Conservation (phyloP, 805 yeast species). For the Nakazawaea ambrosiae region DNA sequence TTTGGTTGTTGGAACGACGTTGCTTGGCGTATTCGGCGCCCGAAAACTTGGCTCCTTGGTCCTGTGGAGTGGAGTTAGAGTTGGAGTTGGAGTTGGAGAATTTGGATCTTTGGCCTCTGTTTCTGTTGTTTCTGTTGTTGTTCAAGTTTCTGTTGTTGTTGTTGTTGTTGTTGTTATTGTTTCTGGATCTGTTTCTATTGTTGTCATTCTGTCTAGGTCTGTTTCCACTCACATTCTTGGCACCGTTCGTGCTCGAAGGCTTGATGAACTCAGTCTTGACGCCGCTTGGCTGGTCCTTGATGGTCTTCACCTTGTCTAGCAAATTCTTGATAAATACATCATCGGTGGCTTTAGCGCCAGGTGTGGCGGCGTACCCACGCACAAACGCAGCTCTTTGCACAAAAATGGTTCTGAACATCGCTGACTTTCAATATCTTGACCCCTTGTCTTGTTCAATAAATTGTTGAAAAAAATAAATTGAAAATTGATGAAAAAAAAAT, state of each 20-base stretch:
- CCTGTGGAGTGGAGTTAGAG: background rate
- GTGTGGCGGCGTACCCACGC: background rate
- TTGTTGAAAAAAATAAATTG: no score
- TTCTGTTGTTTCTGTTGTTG: background rate
- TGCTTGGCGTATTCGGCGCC: conserved; percentile 1
- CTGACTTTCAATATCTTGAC: background rate
- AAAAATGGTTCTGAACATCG: background rate
- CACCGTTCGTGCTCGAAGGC: background rate
- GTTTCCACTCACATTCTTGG: background rate
- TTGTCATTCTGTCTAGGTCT: background rate
- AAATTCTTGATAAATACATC: conserved; percentile 5
- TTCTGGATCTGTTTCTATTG: background rate
- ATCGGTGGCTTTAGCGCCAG: background rate
- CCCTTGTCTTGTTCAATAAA: background rate
- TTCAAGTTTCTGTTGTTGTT: background rate
- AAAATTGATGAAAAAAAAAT: background rate
- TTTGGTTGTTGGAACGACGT: conserved; percentile 5
- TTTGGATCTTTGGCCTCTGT: background rate
- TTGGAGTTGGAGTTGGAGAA: background rate
- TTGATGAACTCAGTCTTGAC: background rate
- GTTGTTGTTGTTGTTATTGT: background rate
- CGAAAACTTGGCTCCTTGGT: background rate
- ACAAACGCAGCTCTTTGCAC: conserved; percentile 1
- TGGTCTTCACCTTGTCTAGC: conserved; percentile 8
- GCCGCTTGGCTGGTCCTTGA: conserved; percentile 1